Conservation (phyloP, 1,139 yeast genomes). For the Arxiozyma telluris region DNA sequence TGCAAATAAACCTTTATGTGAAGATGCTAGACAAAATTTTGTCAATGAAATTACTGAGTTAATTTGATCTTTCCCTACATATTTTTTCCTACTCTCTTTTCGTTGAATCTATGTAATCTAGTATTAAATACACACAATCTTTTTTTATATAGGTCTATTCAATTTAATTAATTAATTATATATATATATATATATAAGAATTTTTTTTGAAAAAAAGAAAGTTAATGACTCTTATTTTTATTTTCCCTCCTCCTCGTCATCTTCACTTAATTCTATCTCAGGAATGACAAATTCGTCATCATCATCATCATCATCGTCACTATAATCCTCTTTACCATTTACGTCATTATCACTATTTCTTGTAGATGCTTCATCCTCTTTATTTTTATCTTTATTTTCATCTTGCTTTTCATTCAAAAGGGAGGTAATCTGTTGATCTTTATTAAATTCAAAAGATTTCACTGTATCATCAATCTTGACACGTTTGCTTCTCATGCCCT, state of each 20-base stretch:
- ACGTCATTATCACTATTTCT: too few relatives aligned
- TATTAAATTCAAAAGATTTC: background rate
- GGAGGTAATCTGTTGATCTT: background rate
- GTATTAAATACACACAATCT: too few relatives aligned
- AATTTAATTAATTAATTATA: background rate
- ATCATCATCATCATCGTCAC: slow-evolving; percentile 11
- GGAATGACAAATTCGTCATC: slow-evolving; percentile 52
- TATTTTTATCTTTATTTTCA: too few relatives aligned
- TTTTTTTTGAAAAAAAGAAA: too few relatives aligned
- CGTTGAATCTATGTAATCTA: too few relatives aligned
- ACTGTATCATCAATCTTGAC: background rate
- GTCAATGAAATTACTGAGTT: slow-evolving; percentile 14
- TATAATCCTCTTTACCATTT: background rate
- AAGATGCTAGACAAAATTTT: slow-evolving; percentile 30
- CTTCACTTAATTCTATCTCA: slow-evolving; percentile 40
- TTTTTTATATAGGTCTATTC: background rate
- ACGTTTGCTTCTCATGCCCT: background rate
- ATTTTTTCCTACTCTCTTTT: too few relatives aligned
- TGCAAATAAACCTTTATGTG: slow-evolving; percentile 48
- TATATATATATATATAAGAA: background rate
- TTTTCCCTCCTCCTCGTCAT: slow-evolving; percentile 17
- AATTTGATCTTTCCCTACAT: background rate
- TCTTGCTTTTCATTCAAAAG: background rate
- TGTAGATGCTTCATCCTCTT: background rate
- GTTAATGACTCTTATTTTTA: too few relatives aligned